A percentile compares a stretch with the other conserved stretches of the same genome.
phyloP scores from a whole-genome alignment of 192 early-diverging fungal genomes.

The Glomus cerebriforme region DNA sequence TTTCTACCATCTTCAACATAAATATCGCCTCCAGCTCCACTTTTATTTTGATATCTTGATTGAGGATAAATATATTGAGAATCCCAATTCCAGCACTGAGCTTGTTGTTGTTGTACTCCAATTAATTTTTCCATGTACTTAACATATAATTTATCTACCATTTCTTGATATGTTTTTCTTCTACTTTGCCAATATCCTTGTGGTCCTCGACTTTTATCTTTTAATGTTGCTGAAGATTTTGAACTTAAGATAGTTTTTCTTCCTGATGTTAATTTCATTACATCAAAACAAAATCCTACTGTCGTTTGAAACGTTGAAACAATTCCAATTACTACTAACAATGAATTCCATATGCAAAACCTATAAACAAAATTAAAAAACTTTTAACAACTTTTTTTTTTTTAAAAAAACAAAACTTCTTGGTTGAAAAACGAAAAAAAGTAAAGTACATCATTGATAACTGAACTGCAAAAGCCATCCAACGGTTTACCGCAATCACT shows the following conservation, averaged over 20 bases:
- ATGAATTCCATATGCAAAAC: slow-evolving; percentile 32
- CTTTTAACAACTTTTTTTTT: neutral
- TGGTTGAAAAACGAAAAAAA: neutral
- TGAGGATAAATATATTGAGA: slow-evolving; percentile 4
- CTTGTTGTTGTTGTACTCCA: slow-evolving; percentile 31
- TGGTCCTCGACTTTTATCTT: neutral
- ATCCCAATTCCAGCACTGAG: neutral
- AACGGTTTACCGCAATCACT: slow-evolving; percentile 20
- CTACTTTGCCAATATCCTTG: slow-evolving; percentile 13
- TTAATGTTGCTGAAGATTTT: neutral
- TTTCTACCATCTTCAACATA: neutral
- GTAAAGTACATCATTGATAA: slow-evolving; percentile 27
- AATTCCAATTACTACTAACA: slow-evolving; percentile 24
- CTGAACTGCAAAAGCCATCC: slow-evolving; percentile 23
- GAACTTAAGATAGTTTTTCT: neutral
- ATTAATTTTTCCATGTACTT: slow-evolving; percentile 23
- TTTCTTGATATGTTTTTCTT: slow-evolving; percentile 24
- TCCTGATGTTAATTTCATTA: slow-evolving; percentile 5
- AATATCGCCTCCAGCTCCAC: neutral
- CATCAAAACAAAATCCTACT: slow-evolving; percentile 26
- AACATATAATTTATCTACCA: slow-evolving; percentile 26
- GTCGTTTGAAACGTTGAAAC: slow-evolving; percentile 28
- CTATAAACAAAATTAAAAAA: neutral
- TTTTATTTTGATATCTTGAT: neutral
- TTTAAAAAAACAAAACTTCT: neutral